A percentile compares a stretch with the other conserved stretches of the same genome.
phyloP scores from a whole-genome alignment of 2,329 filamentous ascomycete genomes.

The Colletotrichum sp. region DNA sequence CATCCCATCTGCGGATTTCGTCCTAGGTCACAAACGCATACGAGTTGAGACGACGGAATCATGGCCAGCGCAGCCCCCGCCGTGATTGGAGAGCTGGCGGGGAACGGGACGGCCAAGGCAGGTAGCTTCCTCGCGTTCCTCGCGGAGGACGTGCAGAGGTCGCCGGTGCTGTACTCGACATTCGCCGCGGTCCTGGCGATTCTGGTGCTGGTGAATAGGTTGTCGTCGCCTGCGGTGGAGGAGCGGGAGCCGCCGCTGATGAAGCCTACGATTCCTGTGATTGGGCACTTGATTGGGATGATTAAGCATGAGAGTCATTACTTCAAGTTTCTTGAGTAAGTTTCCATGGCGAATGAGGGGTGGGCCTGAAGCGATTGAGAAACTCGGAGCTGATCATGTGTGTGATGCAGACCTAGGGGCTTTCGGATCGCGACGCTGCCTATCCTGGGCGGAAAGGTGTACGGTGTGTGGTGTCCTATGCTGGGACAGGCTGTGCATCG shows the following conservation, averaged over 20 bases:
- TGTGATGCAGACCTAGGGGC: constrained; percentile 24
- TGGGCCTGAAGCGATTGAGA: neutral
- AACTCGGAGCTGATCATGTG: neutral
- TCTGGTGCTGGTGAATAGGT: neutral
- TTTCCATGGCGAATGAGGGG: neutral
- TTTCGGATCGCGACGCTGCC: constrained; percentile 46
- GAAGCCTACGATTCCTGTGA: constrained; percentile 43
- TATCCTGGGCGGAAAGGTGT: constrained; percentile 47
- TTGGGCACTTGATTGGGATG: constrained; percentile 52
- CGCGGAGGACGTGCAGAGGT: neutral
- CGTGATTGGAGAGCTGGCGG: neutral
- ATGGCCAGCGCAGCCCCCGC: neutral
- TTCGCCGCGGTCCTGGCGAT: neutral
- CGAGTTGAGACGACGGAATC: neutral
- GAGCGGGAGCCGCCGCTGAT: constrained; percentile 47
- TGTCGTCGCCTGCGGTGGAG: constrained; percentile 24
- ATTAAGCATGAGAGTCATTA: constrained; percentile 41
- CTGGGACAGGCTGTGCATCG: constrained; percentile 43
- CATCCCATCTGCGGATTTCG: fast-evolving
- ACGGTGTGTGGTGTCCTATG: constrained; percentile 45
- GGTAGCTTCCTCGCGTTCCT: neutral
- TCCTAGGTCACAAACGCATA: neutral
- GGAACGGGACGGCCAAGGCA: neutral
- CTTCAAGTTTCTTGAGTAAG: constrained; percentile 40
- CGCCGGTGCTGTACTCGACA: neutral